Percentiles rank a stretch among this genome's conserved stretches.
These are phyloP conservation scores for Cornus kousa DNA, from an alignment of 148 eudicot genomes.

Conservation along the genomic window DNA sequence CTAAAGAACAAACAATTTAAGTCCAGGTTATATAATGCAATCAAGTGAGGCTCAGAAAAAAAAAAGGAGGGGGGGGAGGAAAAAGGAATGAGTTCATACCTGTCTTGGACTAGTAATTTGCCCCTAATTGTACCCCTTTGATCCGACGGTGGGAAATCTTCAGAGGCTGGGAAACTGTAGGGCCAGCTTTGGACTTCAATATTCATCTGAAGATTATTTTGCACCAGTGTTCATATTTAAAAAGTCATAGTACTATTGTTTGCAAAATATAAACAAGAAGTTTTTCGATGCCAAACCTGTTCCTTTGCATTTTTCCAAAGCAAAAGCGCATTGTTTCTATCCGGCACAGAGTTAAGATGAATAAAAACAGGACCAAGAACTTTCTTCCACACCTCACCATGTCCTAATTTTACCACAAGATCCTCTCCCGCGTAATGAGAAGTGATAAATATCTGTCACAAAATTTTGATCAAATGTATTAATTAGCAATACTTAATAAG, in stretches of 20 bases:
- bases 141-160: slow-evolving; percentile 44
- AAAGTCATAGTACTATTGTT: neutral
- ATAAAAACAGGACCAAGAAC: slow-evolving; percentile 64
- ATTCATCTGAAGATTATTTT: slow-evolving; percentile 32
- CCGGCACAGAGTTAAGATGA: slow-evolving; percentile 46
- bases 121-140: slow-evolving; percentile 58
- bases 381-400: slow-evolving; percentile 67
- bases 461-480: neutral
- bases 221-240: neutral
- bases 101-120: slow-evolving; percentile 55
- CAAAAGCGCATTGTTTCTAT: slow-evolving; percentile 24
- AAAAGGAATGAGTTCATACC: slow-evolving; percentile 24
- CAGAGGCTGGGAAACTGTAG: slow-evolving; percentile 56
- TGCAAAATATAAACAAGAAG: neutral
- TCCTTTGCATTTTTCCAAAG: slow-evolving; percentile 46
- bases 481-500: neutral
- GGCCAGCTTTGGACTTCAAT: slow-evolving; percentile 69
- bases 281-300: slow-evolving; percentile 17
- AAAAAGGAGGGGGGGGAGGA: too few species aligned
- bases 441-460: slow-evolving; percentile 48
- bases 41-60: too few species aligned
- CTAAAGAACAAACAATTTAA: too few species aligned
- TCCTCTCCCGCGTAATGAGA: slow-evolving; percentile 68
- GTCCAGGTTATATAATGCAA: neutral
- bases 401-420: slow-evolving; percentile 45